phyloP scores from a whole-genome alignment of 2,329 filamentous ascomycete genomes.

The Phyllosticta capitalensis region DNA sequence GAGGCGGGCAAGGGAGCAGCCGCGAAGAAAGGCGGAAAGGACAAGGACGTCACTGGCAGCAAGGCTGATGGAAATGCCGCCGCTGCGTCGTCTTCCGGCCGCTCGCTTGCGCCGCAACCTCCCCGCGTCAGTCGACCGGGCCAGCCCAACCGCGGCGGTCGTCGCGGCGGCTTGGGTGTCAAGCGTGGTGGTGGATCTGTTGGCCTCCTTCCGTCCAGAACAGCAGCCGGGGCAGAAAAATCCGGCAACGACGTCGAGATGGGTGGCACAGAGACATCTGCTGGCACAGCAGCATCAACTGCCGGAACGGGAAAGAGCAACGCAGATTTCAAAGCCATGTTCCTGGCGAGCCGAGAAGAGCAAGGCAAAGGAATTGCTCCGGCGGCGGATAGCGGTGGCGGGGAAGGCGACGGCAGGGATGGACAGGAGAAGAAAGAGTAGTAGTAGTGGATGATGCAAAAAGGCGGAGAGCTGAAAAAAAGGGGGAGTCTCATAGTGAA shows the following conservation, averaged over 20 bases:
- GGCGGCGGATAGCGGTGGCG: not conserved
- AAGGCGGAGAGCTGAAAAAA: not conserved
- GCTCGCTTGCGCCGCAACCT: not conserved
- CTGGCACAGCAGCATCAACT: not conserved
- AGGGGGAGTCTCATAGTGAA: not conserved
- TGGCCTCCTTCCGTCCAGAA: not conserved
- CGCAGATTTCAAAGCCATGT: not conserved
- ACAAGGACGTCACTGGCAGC: constrained; percentile 1
- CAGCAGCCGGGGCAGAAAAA: not conserved
- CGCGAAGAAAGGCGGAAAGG: constrained; percentile 16
- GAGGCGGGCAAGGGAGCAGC: constrained; percentile 17
- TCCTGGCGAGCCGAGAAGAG: not conserved
- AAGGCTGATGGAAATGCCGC: not conserved
- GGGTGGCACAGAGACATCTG: not conserved
- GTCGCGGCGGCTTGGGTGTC: constrained; percentile 1
- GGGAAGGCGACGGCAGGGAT: not conserved
- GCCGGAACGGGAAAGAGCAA: not conserved
- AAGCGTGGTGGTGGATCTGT: not conserved
- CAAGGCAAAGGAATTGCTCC: not conserved
- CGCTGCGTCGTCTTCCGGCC: not conserved
- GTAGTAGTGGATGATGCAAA: not conserved
- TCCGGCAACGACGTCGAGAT: constrained; percentile 1
- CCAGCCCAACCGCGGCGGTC: not conserved
- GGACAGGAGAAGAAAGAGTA: not conserved
- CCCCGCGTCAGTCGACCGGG: constrained; percentile 1